Percentiles rank a stretch among this genome's conserved stretches.
phyloP scores from a whole-genome alignment of 2,329 filamentous ascomycete species.

The Incumbomyces delicatus region DNA sequence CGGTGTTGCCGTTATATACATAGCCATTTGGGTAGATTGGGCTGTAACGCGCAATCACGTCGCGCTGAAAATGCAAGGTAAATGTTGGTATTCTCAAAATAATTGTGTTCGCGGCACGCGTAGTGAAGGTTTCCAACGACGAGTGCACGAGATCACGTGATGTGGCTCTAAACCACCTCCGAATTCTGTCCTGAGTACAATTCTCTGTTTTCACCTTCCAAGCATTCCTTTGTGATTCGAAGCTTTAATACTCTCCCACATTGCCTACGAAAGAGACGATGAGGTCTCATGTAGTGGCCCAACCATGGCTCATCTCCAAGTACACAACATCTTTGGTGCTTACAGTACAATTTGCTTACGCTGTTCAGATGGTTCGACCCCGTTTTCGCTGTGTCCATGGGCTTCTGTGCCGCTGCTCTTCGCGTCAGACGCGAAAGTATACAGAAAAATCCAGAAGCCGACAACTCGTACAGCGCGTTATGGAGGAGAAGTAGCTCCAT shows the following conservation, averaged over 20 bases:
- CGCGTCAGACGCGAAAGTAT: conserved; percentile 47
- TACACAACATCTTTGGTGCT: conserved; percentile 18
- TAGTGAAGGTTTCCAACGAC: no score
- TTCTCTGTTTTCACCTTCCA: no score
- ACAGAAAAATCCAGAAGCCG: conserved; percentile 34
- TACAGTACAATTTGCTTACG: neutral
- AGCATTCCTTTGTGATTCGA: no score
- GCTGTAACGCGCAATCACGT: no score
- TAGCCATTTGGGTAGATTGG: neutral
- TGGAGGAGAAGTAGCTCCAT: conserved; percentile 16
- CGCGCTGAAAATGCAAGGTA: neutral
- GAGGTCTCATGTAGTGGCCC: conserved; percentile 13
- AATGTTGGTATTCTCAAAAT: neutral
- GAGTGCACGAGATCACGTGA: no score
- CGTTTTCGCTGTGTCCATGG: conserved; percentile 45
- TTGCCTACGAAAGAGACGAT: neutral
- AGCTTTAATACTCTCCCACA: no score
- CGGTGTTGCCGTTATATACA: neutral
- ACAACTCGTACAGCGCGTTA: conserved; percentile 21
- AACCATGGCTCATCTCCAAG: conserved; percentile 34
- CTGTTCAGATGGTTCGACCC: conserved; percentile 41
- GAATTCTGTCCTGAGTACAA: no score
- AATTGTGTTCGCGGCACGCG: no score
- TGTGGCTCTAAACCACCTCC: no score
- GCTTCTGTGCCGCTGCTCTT: conserved; percentile 41